Percentiles rank a stretch among this genome's conserved stretches.
Evolutionary conservation across 2,329 filamentous ascomycete species (phyloP).

Genomic region (Stagonosporopsis cucurbitacearum): DNA sequence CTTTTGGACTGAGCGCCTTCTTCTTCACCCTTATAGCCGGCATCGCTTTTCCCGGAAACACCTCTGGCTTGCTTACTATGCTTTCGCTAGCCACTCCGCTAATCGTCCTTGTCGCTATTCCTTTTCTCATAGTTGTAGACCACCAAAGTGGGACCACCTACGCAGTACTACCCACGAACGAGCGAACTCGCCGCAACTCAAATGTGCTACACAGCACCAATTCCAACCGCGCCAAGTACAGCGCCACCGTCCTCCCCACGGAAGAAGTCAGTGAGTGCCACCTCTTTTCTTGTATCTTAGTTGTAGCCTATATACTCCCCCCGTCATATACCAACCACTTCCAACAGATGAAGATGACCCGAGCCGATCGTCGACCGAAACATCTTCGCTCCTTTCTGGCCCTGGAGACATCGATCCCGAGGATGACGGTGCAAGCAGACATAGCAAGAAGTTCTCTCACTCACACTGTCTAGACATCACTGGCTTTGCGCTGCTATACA

Average conservation of each 20-base stretch:
- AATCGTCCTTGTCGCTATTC: conserved; percentile 77
- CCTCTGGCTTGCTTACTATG: conserved; percentile 79
- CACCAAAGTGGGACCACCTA: conserved; percentile 66
- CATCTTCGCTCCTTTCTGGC: conserved; percentile 79
- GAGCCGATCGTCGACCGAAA: conserved; percentile 69
- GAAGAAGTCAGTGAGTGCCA: conserved; percentile 70
- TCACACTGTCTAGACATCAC: conserved; percentile 89
- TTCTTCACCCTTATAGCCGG: conserved; percentile 87
- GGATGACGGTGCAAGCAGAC: conserved; percentile 56
- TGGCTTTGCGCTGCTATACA: conserved; percentile 74
- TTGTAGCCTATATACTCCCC: conserved; percentile 19
- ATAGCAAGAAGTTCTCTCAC: conserved; percentile 69
- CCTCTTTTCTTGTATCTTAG: conserved; percentile 20
- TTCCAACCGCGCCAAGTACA: conserved; percentile 54
- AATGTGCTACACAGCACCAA: conserved; percentile 57
- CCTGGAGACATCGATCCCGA: conserved; percentile 59
- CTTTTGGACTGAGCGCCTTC: conserved; percentile 93
- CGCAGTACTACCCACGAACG: conserved; percentile 61
- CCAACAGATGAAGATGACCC: conserved; percentile 45
- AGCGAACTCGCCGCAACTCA: conserved; percentile 53
- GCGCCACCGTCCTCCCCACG: conserved; percentile 42
- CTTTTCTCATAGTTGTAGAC: conserved; percentile 79
- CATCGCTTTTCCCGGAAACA: conserved; percentile 81
- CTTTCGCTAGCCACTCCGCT: conserved; percentile 79
- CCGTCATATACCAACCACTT: conserved; percentile 44